A percentile compares a stretch with the other conserved stretches of the same genome.
Evolutionary conservation across 1,139 yeast species (phyloP).

Genomic region (Suhomyces ambrosiae): DNA sequence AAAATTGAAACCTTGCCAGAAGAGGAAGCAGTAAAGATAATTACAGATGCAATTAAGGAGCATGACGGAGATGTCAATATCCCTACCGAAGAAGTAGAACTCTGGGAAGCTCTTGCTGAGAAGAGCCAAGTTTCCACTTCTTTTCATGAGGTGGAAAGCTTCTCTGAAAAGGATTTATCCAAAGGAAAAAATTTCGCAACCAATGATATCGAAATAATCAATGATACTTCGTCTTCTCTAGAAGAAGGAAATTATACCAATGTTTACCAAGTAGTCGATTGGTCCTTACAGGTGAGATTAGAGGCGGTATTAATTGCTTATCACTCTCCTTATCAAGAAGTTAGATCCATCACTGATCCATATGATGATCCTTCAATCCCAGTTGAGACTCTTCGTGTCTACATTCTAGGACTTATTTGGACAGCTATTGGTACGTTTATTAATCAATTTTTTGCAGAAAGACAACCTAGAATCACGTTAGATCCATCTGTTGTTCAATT

Average conservation of each 20-base stretch:
- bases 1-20: constrained; percentile 21
- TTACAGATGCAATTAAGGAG: constrained; percentile 20
- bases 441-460: constrained; percentile 58
- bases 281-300: constrained; percentile 19
- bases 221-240: not conserved
- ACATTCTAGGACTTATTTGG: constrained; percentile 58
- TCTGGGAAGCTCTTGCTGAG: constrained; percentile 12
- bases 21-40: constrained; percentile 22
- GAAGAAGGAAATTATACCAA: not conserved
- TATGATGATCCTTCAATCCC: constrained; percentile 51
- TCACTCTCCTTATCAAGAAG: constrained; percentile 67
- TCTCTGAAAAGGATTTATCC: not conserved
- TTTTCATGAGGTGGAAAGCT: not conserved
- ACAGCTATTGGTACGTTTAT: constrained; percentile 55
- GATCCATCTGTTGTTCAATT: constrained; percentile 57
- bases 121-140: not conserved
- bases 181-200: not conserved
- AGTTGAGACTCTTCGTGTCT: constrained; percentile 59
- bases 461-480: constrained; percentile 53
- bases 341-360: constrained; percentile 57
- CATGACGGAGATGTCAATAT: constrained; percentile 29
- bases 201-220: not conserved
- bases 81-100: constrained; percentile 20
- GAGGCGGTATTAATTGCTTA: constrained; percentile 40
- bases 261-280: constrained; percentile 14